Base-by-base conservation (phyloP, 345 rosid genomes). In the Conringia planisiliqua region DNA sequence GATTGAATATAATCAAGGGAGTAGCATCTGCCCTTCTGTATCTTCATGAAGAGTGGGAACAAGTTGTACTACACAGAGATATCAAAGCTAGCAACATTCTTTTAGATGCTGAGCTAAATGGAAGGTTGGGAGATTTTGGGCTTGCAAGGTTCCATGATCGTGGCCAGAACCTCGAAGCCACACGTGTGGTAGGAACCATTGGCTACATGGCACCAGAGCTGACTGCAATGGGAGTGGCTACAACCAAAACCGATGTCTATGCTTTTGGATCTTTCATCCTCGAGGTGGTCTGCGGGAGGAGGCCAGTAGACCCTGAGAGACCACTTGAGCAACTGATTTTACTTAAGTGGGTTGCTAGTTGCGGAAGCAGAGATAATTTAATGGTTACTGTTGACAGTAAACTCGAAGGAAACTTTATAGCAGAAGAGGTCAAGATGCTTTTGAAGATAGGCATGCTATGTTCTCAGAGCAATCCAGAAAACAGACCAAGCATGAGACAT, bases 371-470 rank as follows among this genome's bases (percentile, higher is more conserved):
- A 77, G 72, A 48, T 12, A 7, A 24, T 64, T 48, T 77, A 10
- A 47, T 33, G 7, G 69, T 74, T 54, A 79, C 72, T 3, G 43
- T 70, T 50, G 87, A 86, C 72, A 63, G 30, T 6, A 71, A 71
- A 65, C 76, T 77, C 8, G 18, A 59, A 61, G 30, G 44, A 57
- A 40, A 58, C 55, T 56, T 11, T 48, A 4, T 56, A 29, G 76
- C 36, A 65, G 62, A 12, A 4, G 80, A 77, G 55, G 80, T 59
- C 35, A 69, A 52, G 14, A 4, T 54, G 4, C 71, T 86, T 70
- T 48, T 86, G 77, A 83, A 73, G 40, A 66, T 86, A 44, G 85
- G 87, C 4, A 47, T 83, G 70, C 72, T 84, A 4, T 86, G 86
- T 72, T 73, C 84, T n/a, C 78, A 80, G 40, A 44, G 30, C 9